Percentiles rank a stretch among this genome's conserved stretches.
Evolutionary conservation across 257 asterid genomes (phyloP).

Genomic region (Scutellaria minor): DNA sequence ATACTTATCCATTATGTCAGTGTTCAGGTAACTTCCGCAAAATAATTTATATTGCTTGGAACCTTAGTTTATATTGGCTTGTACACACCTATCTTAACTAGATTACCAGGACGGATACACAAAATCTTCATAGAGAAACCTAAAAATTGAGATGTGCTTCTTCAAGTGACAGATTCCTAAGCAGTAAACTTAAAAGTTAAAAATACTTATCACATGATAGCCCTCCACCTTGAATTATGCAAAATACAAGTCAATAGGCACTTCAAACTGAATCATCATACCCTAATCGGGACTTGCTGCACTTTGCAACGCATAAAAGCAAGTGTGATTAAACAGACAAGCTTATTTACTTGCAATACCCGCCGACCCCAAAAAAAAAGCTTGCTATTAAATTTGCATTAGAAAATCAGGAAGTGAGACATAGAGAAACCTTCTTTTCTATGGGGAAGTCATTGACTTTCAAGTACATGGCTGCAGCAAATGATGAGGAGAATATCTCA

Average conservation of each 20-base stretch:
- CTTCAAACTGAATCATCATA: neutral
- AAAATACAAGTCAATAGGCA: slow-evolving; percentile 9
- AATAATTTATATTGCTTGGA: neutral
- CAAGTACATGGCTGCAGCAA: slow-evolving; percentile 97
- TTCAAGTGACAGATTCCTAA: slow-evolving; percentile 2
- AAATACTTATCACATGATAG: neutral
- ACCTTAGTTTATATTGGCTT: neutral
- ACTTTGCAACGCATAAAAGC: neutral
- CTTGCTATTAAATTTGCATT: neutral
- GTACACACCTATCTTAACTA: neutral
- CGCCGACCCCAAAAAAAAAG: neutral
- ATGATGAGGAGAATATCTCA: slow-evolving; percentile 90
- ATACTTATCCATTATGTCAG: slow-evolving; percentile 4
- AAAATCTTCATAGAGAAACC: slow-evolving; percentile 20
- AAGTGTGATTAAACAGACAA: slow-evolving; percentile 15
- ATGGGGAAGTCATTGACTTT: slow-evolving; percentile 69
- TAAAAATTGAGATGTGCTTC: neutral
- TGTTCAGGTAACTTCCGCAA: neutral
- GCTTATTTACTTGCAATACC: neutral
- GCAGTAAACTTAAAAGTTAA: neutral
- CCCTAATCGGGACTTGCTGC: neutral
- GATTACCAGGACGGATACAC: neutral
- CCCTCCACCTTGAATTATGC: neutral
- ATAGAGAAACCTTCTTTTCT: slow-evolving; percentile 73
- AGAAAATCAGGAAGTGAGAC: neutral